These are phyloP conservation scores for Alternaria panax DNA, from an alignment of 2,329 filamentous ascomycete species.

Conservation along the genomic window DNA sequence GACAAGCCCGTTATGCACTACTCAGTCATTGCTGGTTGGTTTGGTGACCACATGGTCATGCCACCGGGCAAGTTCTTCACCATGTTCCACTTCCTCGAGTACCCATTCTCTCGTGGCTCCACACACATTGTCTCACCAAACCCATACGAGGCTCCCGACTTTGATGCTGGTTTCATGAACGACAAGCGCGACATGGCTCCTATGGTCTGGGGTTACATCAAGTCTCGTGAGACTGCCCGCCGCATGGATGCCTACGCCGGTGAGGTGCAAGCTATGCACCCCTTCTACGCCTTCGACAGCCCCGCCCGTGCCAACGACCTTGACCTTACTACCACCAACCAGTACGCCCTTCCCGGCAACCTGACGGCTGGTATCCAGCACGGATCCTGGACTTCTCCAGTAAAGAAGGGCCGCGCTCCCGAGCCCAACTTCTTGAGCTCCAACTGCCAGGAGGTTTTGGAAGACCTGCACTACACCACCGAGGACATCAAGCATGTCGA, in stretches of 20 bases:
- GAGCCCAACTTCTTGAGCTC: slow-evolving; percentile 65
- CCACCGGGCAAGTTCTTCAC: slow-evolving; percentile 81
- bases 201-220: slow-evolving; percentile 82
- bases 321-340: slow-evolving; percentile 76
- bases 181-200: slow-evolving; percentile 84
- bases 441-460: slow-evolving; percentile 66
- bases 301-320: slow-evolving; percentile 74
- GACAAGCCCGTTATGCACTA: slow-evolving; percentile 91
- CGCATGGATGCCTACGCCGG: slow-evolving; percentile 81
- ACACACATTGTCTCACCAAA: slow-evolving; percentile 75
- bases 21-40: slow-evolving; percentile 69
- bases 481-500: slow-evolving; percentile 71
- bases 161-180: slow-evolving; percentile 85
- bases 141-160: slow-evolving; percentile 77
- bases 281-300: slow-evolving; percentile 75
- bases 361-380: slow-evolving; percentile 75
- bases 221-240: slow-evolving; percentile 79
- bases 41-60: slow-evolving; percentile 64
- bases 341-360: slow-evolving; percentile 76
- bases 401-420: slow-evolving; percentile 63
- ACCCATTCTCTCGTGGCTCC: slow-evolving; percentile 55
- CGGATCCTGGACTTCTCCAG: slow-evolving; percentile 71
- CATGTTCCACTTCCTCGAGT: slow-evolving; percentile 58
- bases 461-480: slow-evolving; percentile 71
- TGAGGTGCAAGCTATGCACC: slow-evolving; percentile 70